phyloP scores from a whole-genome alignment of 139 green algal species.

The Limnomonas spitsbergensis region DNA sequence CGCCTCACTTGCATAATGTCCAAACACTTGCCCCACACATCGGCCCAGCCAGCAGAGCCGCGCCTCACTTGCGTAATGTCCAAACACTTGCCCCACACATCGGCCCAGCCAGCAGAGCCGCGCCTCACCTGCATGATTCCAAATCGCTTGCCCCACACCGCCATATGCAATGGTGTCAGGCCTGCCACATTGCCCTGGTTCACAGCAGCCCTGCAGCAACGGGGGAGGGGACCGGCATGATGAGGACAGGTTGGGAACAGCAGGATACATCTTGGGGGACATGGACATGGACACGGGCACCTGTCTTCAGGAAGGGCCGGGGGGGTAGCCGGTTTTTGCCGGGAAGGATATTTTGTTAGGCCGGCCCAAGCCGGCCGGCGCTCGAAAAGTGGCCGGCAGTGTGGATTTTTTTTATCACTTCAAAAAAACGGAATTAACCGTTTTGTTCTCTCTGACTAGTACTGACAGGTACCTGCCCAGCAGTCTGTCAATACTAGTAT shows the following conservation, averaged over 20 bases:
- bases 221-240: neutral
- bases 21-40: neutral
- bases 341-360: too few species aligned
- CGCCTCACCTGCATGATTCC: constrained; percentile 2
- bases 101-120: too few species aligned
- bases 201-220: constrained; percentile 23
- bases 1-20: neutral
- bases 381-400: too few species aligned
- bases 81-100: too few species aligned
- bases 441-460: too few species aligned
- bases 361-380: too few species aligned
- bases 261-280: neutral
- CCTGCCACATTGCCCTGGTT: constrained; percentile 45
- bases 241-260: neutral
- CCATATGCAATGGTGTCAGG: constrained; percentile 41
- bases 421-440: too few species aligned
- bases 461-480: too few species aligned
- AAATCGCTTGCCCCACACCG: constrained; percentile 34
- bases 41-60: too few species aligned
- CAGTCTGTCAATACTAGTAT: too few species aligned
- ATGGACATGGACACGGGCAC: neutral
- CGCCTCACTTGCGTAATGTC: neutral
- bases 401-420: too few species aligned
- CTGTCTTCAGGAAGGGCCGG: neutral
- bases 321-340: neutral